Conservation (phyloP, 306 rosid genomes). For the Prunus mume region DNA sequence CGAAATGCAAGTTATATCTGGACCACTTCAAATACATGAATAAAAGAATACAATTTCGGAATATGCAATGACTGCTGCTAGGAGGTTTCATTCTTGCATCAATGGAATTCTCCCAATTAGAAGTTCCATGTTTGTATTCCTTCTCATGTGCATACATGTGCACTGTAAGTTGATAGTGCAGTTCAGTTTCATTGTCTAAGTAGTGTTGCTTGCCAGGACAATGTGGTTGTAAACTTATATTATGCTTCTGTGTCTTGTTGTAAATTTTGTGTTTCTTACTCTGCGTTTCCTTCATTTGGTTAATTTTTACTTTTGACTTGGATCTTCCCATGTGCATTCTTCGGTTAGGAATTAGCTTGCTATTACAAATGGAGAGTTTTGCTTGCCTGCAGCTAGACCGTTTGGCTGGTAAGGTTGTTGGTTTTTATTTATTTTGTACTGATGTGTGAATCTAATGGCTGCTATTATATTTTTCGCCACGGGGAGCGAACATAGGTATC, state of each 20-base stretch:
- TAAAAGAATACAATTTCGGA: not conserved
- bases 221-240: not conserved
- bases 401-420: conserved; percentile 15
- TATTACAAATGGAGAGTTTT: not conserved
- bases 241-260: not conserved
- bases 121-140: not conserved
- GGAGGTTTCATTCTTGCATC: not conserved
- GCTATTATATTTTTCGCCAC: not conserved
- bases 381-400: not conserved
- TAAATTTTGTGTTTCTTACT: not conserved
- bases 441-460: not conserved
- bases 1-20: not conserved
- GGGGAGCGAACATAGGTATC: not conserved
- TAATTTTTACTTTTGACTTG: not conserved
- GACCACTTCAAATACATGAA: not conserved
- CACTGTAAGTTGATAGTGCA: not conserved
- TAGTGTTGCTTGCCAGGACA: not conserved
- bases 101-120: not conserved
- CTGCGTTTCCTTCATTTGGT: not conserved
- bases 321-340: not conserved
- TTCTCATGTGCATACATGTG: not conserved
- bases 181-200: not conserved
- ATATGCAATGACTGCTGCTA: not conserved
- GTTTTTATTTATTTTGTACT: not conserved
- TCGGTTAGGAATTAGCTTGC: conserved; percentile 7